phyloP scores from a whole-genome alignment of 257 asterid genomes.

The Verbascum thapsus region DNA sequence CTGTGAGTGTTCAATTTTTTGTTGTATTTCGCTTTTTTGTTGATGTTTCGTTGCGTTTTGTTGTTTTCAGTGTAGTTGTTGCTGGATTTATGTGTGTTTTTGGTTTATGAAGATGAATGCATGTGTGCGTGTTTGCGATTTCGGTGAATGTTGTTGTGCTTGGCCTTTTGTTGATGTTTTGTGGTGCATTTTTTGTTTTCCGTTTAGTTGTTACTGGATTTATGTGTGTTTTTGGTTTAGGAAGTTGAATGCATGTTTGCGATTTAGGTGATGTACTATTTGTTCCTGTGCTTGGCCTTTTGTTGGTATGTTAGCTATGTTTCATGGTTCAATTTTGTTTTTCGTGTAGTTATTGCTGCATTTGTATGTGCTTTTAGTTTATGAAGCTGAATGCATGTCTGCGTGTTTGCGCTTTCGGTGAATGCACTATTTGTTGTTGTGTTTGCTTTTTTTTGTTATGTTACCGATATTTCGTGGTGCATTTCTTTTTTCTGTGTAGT shows the following conservation, averaged over 20 bases:
- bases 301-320: no score
- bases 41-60: constrained; percentile 1
- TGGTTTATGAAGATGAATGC: neutral
- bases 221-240: no score
- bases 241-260: no score
- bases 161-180: neutral
- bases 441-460: no score
- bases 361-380: neutral
- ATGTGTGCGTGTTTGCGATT: no score
- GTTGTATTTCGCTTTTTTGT: neutral
- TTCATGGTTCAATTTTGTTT: neutral
- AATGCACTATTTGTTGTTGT: no score
- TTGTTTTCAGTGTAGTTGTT: neutral
- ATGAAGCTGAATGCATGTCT: no score
- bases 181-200: neutral
- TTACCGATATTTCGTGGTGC: neutral
- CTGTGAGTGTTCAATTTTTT: neutral
- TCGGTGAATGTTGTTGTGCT: neutral
- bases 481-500: neutral
- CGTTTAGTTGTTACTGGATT: no score
- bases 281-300: no score
- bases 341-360: constrained; percentile 8
- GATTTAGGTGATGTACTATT: no score
- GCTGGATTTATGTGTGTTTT: constrained; percentile 16
- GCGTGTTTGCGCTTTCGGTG: neutral